A percentile compares a stretch with the other conserved stretches of the same genome.
These are phyloP conservation scores for Schwanniomyces etchellsii DNA, from an alignment of 1,139 yeast species.

Conservation along the genomic window DNA sequence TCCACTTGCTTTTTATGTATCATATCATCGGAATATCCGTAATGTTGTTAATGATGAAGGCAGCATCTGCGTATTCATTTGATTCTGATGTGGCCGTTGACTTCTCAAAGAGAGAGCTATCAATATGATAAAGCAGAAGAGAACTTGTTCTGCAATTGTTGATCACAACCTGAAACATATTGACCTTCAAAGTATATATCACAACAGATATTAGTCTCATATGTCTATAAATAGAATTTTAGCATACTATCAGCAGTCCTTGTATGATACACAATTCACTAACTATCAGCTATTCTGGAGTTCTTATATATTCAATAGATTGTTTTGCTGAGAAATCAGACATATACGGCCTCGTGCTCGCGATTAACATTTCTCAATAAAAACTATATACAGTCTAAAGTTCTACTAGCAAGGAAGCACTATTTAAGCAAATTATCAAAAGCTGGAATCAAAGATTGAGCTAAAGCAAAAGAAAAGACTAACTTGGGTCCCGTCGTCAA, in stretches of 20 bases:
- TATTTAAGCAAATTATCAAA: constrained; percentile 63
- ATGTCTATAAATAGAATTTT: too few species aligned
- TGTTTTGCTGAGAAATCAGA: too few species aligned
- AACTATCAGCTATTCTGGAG: too few species aligned
- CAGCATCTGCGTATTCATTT: constrained; percentile 16
- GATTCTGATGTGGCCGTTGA: constrained; percentile 20
- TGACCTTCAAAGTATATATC: constrained; percentile 33
- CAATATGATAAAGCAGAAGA: constrained; percentile 26
- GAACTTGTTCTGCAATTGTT: constrained; percentile 30
- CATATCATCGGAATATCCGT: constrained; percentile 14
- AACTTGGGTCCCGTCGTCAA: constrained; percentile 97
- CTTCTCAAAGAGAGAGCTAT: constrained; percentile 33
- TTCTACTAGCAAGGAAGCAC: constrained; percentile 1
- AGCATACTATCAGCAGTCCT: too few species aligned
- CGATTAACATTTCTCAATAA: neutral
- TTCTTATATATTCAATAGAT: too few species aligned
- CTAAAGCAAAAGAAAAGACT: constrained; percentile 93
- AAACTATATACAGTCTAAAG: constrained; percentile 2
- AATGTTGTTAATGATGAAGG: constrained; percentile 13
- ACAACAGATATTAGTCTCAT: constrained; percentile 17
- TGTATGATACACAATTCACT: too few species aligned
- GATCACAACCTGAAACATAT: constrained; percentile 32
- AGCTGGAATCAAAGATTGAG: constrained; percentile 94
- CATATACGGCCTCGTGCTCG: too few species aligned
- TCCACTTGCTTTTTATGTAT: too few species aligned